Base-by-base conservation (phyloP, 352 stramenopile genomes). In the Globisporangium splendens region DNA sequence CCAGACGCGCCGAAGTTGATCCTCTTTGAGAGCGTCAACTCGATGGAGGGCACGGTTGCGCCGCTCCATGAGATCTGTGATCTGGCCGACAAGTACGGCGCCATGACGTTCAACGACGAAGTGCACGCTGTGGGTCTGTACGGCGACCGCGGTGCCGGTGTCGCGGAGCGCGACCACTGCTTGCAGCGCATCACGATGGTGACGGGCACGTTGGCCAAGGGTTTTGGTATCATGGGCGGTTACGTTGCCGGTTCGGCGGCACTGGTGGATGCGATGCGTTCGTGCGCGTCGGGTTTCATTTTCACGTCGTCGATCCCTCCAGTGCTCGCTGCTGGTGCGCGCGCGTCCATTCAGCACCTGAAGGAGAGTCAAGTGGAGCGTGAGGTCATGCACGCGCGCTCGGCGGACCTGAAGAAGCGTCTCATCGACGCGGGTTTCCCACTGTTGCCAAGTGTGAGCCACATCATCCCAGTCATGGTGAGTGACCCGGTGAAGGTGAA, bases 51-150 rank as follows among this genome's bases (percentile, higher is more conserved):
- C 57, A 93, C 83, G 2, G 85, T 95, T 39, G 86, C 86, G 2
- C 86, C 86, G 12, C 73, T 95, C 24, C 78, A 93, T 61, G 86
- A 89, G 63, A 95, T 95, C 52, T 91, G 78, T 56, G 79, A 90
- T 69, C 54, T 93, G 15, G 91, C 88, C 0, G 86, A 96, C 73
- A 94, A 96, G 71, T 97, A 96, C 66, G 86, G 86, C 38, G 89
- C 89, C 43, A 95, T 96, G 83, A 96, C 88, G 15, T 97, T 96
- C 65, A 92, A 89, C 68, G 89, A 97, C 61, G 89, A 97, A 56
- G 88, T 96, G 44, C 89, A 97, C 66, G 89, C 89, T 3, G 88
- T 96, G 1, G 89, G 89, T 1, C 70, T 97, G 0, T 97, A 96
- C 63, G 89, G 89, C 47, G 83, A 95, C 73, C 77, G 79, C 51